Evolutionary conservation across 2,329 filamentous ascomycete genomes (phyloP), one percentile per base, ranked within the genome.

Genomic region (Pseudofabraea citricarpa): DNA sequence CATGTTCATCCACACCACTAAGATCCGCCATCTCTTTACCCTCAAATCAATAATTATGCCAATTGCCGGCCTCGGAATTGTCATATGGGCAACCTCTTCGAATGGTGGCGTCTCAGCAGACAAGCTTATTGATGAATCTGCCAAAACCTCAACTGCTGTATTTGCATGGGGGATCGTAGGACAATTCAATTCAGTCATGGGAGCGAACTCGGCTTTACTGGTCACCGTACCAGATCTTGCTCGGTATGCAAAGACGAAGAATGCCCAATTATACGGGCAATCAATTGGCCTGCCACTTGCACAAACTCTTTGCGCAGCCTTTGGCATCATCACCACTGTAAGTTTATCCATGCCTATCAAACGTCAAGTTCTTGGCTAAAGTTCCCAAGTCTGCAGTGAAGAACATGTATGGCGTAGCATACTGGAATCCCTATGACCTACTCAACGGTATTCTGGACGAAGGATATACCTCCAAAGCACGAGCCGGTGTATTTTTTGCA

Each of bases 401-500:
- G 19, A 36, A 36, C 6, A 36, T 36, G 33, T 41, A 41, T 15
- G 39, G 39, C 12, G 22, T 20, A 22, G 39, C 29, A 15, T 31
- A 41, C 26, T 41, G 39, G 39, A 41, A 41, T 23, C 39, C 39
- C 7, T 41, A 32, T 27, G 39, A 32, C 9, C 27, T 31, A n/a
- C 27, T 41, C 3, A 33, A 41, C 19, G 29, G 29, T 13, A 21
- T 41, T 8, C 26, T 32, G 4, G 20, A 31, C 15, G 33, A 36
- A 18, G 13, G 15, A 15, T 36, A 36, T 13, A 19, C 33, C 9
- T 36, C 33, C 21, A 36, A 21, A 36, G n/a, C 33, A 6, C n/a
- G 39, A 22, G 39, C 39, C 7, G 39, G 39, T 5, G 50, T 48
- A 15, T 54, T 56, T 45, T 55, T 55, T 21, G 48, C 44, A 9